Evolutionary conservation across 306 rosid genomes (phyloP), one percentile per base, ranked within the genome.

Genomic region (Cucurbita moschata): DNA sequence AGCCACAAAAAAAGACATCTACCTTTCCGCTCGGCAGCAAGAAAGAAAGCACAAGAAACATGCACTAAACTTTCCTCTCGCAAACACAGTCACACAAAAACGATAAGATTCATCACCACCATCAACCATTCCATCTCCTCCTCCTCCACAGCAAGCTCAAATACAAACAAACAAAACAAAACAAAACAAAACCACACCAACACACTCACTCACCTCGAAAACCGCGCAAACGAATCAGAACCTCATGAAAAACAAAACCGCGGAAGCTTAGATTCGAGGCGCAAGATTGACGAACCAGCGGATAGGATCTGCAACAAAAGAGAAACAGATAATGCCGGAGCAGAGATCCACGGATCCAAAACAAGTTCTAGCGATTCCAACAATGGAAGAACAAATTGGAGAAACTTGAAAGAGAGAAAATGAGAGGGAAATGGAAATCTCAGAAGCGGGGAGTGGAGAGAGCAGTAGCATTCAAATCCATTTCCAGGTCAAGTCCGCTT

Each of bases 401-500:
- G 52, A 10, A 26, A 46, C 4, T 19, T 3, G 39, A 8, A 46
- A 4, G 1, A 15, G 60, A 62, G 8, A 5, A 75, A 65, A 52
- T 52, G 67, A 42, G 49, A 62, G 59, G 52, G 72, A 49, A 76
- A 38, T 54, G 67, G 16, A 43, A 58, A 61, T 58, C 67, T 74
- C 26, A 74, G 56, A 47, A 47, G 59, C 66, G 77, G 70, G 58
- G 30, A 51, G 26, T 49, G 74, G 59, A 26, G 76, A 40, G 76
- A 56, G 21, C 65, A 40, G 49, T 62, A 62, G 64, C 63, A 76
- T 76, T 64, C 62, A 76, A 62, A 62, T 76, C 78, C 78, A 63
- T 50, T 76, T 76, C 73, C 78, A 64, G 78, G 73, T 62, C 64
- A 72, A 63, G 77, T 56, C 78, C 75, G 53, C 74, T 57, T 69